Conservation (phyloP, 306 rosid species). For the Heteromeles arbutifolia region DNA sequence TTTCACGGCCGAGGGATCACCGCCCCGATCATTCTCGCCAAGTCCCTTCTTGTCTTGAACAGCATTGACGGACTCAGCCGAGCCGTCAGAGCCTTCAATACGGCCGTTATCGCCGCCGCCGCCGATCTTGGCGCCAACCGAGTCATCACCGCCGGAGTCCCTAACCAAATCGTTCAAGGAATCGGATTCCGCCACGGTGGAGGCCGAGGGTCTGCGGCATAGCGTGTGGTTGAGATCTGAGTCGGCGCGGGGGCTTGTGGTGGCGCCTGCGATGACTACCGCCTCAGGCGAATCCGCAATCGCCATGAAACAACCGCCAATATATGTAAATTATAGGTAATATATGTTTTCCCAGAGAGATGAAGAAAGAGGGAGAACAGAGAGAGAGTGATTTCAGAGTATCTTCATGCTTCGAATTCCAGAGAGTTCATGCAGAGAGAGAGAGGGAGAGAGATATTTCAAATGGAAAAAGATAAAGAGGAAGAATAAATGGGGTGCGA, state of each 20-base stretch:
- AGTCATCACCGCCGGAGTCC: slow-evolving; percentile 29
- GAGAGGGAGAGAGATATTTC: slow-evolving; percentile 2
- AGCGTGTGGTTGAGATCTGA: slow-evolving; percentile 39
- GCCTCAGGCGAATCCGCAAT: slow-evolving; percentile 35
- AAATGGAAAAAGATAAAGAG: neutral
- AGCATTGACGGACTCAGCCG: slow-evolving; percentile 9
- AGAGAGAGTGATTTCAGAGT: neutral
- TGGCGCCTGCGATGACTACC: slow-evolving; percentile 6
- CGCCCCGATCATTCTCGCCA: slow-evolving; percentile 14
- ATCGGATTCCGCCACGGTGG: slow-evolving; percentile 23
- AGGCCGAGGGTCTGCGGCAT: slow-evolving; percentile 42
- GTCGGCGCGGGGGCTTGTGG: slow-evolving; percentile 12
- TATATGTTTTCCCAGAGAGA: neutral
- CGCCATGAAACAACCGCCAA: slow-evolving; percentile 37
- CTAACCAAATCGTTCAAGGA: slow-evolving; percentile 21
- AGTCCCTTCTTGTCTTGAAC: slow-evolving; percentile 10
- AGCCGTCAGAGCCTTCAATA: slow-evolving; percentile 19
- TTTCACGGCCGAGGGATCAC: slow-evolving; percentile 24
- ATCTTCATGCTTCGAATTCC: no score
- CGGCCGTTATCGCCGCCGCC: slow-evolving; percentile 24
- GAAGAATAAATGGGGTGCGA: neutral
- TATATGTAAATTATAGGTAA: neutral
- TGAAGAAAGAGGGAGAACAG: neutral
- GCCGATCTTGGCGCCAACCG: slow-evolving; percentile 11
- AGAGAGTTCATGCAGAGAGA: slow-evolving; percentile 2